A percentile compares a stretch with the other conserved stretches of the same genome.
Evolutionary conservation across 2,329 filamentous ascomycete genomes (phyloP).

Genomic region (Fusarium zealandicum): DNA sequence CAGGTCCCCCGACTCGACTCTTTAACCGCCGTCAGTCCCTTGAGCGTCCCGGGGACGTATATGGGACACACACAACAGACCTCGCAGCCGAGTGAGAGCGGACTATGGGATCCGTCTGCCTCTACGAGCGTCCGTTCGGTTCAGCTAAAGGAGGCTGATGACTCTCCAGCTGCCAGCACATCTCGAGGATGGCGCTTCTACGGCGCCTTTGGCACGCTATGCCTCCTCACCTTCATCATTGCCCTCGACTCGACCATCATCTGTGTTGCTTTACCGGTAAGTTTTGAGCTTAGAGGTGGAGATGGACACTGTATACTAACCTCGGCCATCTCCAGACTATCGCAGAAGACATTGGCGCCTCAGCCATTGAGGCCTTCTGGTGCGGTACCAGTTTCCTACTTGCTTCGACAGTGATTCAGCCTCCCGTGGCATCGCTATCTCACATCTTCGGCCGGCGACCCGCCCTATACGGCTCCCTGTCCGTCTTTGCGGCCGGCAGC

Average conservation of each 20-base stretch:
- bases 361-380: conserved; percentile 38
- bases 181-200: conserved; percentile 32
- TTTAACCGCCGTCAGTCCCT: not conserved
- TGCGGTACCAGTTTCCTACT: conserved; percentile 38
- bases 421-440: conserved; percentile 35
- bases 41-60: not conserved
- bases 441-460: conserved; percentile 36
- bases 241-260: conserved; percentile 39
- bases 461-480: conserved; percentile 28
- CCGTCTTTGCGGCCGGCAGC: conserved; percentile 30
- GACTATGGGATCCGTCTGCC: not conserved
- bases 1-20: not conserved
- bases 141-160: conserved; percentile 3
- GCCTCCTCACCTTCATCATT: conserved; percentile 36
- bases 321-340: conserved; percentile 22
- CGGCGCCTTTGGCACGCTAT: conserved; percentile 36
- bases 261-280: conserved; percentile 34
- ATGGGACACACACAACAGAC: not conserved
- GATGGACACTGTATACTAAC: not conserved
- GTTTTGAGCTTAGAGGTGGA: not conserved
- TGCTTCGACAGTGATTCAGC: conserved; percentile 36
- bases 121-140: conserved; percentile 1
- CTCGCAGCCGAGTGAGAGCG: not conserved
- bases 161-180: not conserved
- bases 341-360: conserved; percentile 33